These are phyloP conservation scores for Xylaria sp. DNA, from an alignment of 2,329 filamentous ascomycete species.

Conservation along the genomic window DNA sequence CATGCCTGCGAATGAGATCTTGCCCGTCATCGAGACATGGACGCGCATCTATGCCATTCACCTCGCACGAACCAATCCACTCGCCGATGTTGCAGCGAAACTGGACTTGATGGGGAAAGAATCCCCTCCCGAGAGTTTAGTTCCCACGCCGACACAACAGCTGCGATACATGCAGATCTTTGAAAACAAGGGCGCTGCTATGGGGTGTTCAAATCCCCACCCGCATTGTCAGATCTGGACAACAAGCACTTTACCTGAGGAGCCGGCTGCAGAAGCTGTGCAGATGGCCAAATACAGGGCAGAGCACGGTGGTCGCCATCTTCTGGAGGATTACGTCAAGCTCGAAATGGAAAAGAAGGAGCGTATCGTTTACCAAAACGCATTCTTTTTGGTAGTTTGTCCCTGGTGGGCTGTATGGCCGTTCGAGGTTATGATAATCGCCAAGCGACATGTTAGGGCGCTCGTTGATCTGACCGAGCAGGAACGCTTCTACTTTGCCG, in stretches of 20 bases:
- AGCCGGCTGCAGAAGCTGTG: conserved; percentile 81
- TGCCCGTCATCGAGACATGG: conserved; percentile 90
- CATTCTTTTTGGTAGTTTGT: conserved; percentile 84
- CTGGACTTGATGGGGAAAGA: conserved; percentile 55
- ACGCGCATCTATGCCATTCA: conserved; percentile 88
- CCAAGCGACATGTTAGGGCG: conserved; percentile 84
- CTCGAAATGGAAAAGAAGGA: conserved; percentile 85
- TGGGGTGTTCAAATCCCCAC: conserved; percentile 99
- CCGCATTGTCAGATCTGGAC: conserved; percentile 98
- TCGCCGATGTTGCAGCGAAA: conserved; percentile 58
- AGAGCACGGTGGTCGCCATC: conserved; percentile 77
- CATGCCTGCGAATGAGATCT: conserved; percentile 78
- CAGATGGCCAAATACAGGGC: conserved; percentile 82
- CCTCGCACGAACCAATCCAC: conserved; percentile 76
- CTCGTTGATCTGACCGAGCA: conserved; percentile 81
- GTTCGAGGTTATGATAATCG: conserved; percentile 91
- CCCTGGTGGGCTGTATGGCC: conserved; percentile 99
- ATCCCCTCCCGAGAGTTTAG: conserved; percentile 51
- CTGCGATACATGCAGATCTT: conserved; percentile 99
- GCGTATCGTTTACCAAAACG: conserved; percentile 89
- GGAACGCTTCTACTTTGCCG: conserved; percentile 80
- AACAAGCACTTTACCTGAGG: conserved; percentile 89
- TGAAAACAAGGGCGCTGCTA: conserved; percentile 96
- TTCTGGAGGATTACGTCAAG: conserved; percentile 87
- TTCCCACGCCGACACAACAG: conserved; percentile 73